phyloP scores from a whole-genome alignment of 306 rosid species.

The Gastrolobium villosum region DNA sequence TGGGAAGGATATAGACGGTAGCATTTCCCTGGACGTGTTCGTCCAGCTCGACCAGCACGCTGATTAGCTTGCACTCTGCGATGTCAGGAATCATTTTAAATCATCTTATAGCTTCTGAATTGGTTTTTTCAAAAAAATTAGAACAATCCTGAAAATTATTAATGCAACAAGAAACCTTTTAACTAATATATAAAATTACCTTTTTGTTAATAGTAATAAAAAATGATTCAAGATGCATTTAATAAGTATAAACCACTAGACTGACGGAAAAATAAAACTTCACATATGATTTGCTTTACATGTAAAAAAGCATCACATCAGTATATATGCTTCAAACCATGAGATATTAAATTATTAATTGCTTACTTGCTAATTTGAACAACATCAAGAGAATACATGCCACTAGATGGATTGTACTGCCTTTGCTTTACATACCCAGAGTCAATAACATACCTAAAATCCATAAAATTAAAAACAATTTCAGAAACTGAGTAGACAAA shows the following conservation, averaged over 20 bases:
- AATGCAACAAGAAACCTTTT: slow-evolving; percentile 34
- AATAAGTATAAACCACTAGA: slow-evolving; percentile 11
- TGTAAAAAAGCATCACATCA: slow-evolving; percentile 31
- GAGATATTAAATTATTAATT: slow-evolving; percentile 28
- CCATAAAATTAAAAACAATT: slow-evolving; percentile 32
- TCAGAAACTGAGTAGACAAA: slow-evolving; percentile 40
- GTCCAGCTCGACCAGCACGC: slow-evolving; percentile 98
- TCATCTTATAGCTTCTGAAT: neutral
- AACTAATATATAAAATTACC: neutral
- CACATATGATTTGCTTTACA: slow-evolving; percentile 11
- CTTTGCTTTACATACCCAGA: slow-evolving; percentile 98
- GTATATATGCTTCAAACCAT: slow-evolving; percentile 27
- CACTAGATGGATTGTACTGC: slow-evolving; percentile 92
- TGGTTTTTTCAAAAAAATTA: neutral
- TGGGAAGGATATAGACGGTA: slow-evolving; percentile 84
- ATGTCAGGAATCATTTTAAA: slow-evolving; percentile 38
- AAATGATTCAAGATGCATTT: slow-evolving; percentile 23
- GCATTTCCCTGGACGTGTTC: slow-evolving; percentile 97
- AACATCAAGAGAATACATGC: slow-evolving; percentile 97
- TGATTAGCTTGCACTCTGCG: slow-evolving; percentile 97
- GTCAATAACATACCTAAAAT: slow-evolving; percentile 89
- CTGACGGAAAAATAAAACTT: neutral
- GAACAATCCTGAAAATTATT: slow-evolving; percentile 22
- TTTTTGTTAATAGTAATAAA: slow-evolving; percentile 4
- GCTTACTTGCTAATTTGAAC: slow-evolving; percentile 98